Base-by-base conservation (phyloP, 1,284 basidiomycete genomes). In the Exobasidium cylindrosporum region DNA sequence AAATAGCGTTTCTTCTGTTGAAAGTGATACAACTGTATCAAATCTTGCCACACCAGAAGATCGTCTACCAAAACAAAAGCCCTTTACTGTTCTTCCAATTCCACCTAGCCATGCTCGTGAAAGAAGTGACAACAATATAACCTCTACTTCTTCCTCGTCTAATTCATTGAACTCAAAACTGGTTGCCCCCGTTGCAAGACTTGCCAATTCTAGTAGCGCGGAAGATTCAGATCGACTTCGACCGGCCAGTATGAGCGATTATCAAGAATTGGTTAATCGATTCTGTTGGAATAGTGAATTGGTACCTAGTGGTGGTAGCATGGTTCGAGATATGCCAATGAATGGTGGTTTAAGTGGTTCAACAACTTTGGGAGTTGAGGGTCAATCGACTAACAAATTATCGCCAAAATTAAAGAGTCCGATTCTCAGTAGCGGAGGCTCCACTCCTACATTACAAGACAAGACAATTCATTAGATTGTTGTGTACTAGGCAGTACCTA, bases 281-380 rank as follows among this genome's bases (percentile, higher is more conserved):
- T 77, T 70, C 58, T 77, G 74, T 63, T 77, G 73, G 74, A 70
- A 72, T 67, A 56, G 63, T 32, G 69, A 72, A 11, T 14, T 46
- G n/a, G 45, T 60, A 44, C 61, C 61, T 21, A 50, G 61, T 49
- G 57, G 57, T 14, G 47, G 47, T 24, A 55, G 53, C 26, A 35
- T 44, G 32, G 31, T 55, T 31, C 53, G 13, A 14, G 47, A 50
- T 23, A 50, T 24, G 47, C 26, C 47, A 6, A 50, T 28, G 21
- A 50, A 50, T 45, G 43, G 43, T 11, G 43, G 43, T 45, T 45
- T 45, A 2, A 23, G 43, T 23, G 23, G 23, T 45, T 3, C 43
- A 4, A 45, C n/a, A n/a, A n/a, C n/a, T n/a, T n/a, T n/a, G n/a
- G n/a, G n/a, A n/a, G n/a, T n/a, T n/a, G n/a, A n/a, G n/a, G n/a